Conservation (phyloP, 2,329 filamentous ascomycete genomes). For the Aspergillus clavatus region DNA sequence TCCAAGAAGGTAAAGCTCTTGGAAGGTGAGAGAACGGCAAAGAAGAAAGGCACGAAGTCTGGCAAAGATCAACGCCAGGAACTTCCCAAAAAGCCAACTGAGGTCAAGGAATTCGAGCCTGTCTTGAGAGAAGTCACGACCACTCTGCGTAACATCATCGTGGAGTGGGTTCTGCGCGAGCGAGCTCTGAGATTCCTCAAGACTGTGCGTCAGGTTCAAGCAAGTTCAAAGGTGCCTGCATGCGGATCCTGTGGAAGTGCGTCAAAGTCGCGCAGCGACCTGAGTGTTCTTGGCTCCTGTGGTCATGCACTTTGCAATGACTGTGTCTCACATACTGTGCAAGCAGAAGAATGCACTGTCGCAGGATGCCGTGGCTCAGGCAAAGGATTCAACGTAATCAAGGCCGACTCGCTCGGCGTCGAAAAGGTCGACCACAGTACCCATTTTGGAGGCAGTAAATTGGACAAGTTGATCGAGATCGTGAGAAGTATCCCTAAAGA, state of each 20-base stretch:
- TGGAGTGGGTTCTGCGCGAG: constrained; percentile 19
- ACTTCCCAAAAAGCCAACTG: constrained; percentile 12
- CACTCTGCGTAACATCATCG: constrained; percentile 15
- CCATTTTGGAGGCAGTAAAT: constrained; percentile 43
- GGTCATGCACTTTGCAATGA: constrained; percentile 49
- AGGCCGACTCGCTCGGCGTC: constrained; percentile 32
- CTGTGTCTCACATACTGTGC: constrained; percentile 29
- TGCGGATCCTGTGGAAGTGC: constrained; percentile 33
- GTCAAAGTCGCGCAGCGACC: constrained; percentile 23
- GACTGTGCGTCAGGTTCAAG: constrained; percentile 19
- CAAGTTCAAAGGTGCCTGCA: constrained; percentile 3
- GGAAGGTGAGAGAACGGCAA: neutral
- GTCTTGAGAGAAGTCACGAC: constrained; percentile 17
- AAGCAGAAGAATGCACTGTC: constrained; percentile 36
- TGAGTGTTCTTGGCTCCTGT: constrained; percentile 45
- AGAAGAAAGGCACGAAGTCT: neutral
- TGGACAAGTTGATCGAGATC: constrained; percentile 44
- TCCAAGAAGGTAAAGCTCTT: neutral
- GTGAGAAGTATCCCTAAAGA: constrained; percentile 37
- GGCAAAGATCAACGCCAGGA: neutral
- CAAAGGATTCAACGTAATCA: constrained; percentile 39
- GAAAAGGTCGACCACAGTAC: constrained; percentile 19
- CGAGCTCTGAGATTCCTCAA: constrained; percentile 23
- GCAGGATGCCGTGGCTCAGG: constrained; percentile 39
- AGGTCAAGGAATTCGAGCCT: constrained; percentile 13